Evolutionary conservation across 2,329 filamentous ascomycete species (phyloP).

Genomic region (Cladobotryum protrusum): DNA sequence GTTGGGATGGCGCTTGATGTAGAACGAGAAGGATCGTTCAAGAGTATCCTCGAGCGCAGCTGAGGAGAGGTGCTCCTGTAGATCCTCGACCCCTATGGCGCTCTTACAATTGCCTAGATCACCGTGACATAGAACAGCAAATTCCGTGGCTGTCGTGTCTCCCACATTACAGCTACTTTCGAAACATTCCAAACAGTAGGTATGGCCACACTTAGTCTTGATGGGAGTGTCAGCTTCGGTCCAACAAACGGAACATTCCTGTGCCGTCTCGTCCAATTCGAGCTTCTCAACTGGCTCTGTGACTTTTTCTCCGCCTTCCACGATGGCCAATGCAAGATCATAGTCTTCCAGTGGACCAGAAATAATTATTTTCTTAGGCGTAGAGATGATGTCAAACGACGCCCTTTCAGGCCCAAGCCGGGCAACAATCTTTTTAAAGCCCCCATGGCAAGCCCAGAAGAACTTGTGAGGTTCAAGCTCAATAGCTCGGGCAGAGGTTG

Average conservation of each 20-base stretch:
- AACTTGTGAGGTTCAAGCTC: constrained; percentile 22
- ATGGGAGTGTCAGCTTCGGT: constrained; percentile 30
- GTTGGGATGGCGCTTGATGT: constrained; percentile 27
- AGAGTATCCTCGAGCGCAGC: constrained; percentile 19
- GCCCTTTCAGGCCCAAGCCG: constrained; percentile 23
- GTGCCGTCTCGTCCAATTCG: background rate
- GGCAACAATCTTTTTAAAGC: constrained; percentile 22
- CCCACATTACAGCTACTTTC: constrained; percentile 16
- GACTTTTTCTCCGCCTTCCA: background rate
- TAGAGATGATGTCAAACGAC: constrained; percentile 26
- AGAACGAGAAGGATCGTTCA: constrained; percentile 27
- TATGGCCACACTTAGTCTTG: constrained; percentile 30
- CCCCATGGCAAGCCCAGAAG: constrained; percentile 26
- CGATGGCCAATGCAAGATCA: constrained; percentile 2
- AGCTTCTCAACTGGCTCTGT: background rate
- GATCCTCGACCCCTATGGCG: no score
- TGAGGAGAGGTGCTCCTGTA: no score
- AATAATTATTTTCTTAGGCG: constrained; percentile 24
- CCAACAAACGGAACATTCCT: constrained; percentile 32
- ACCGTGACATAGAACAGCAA: no score
- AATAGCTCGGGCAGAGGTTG: constrained; percentile 15
- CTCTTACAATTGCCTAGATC: no score
- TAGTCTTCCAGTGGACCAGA: constrained; percentile 16
- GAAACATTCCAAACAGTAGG: constrained; percentile 39
- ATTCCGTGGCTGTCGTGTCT: no score